A percentile compares a stretch with the other conserved stretches of the same genome.
phyloP scores from a whole-genome alignment of 1,284 basidiomycete species.

The Grifola frondosa region DNA sequence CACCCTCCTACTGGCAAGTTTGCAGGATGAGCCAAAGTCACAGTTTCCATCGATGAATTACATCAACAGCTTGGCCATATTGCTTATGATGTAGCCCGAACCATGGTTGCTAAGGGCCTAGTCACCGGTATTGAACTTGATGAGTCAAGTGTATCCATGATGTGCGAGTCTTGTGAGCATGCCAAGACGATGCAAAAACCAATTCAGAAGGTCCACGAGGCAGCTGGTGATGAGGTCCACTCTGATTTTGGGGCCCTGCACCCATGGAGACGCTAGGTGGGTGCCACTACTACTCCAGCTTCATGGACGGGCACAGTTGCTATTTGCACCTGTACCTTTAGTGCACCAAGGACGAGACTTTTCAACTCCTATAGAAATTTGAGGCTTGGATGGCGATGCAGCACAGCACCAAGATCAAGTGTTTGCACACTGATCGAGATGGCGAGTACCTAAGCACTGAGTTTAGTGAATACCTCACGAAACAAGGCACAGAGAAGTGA shows the following conservation, averaged over 20 bases:
- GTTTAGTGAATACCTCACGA: slow-evolving; percentile 1
- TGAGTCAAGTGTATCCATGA: not conserved
- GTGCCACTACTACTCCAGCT: slow-evolving; percentile 19
- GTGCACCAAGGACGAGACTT: slow-evolving; percentile 22
- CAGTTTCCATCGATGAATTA: slow-evolving; percentile 1
- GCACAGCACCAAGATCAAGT: slow-evolving; percentile 27
- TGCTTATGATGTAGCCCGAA: not conserved
- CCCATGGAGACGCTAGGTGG: slow-evolving; percentile 8
- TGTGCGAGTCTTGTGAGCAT: slow-evolving; percentile 21
- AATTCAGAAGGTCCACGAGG: slow-evolving; percentile 17
- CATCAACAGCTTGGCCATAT: slow-evolving; percentile 9
- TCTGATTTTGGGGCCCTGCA: slow-evolving; percentile 25
- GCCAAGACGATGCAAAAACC: slow-evolving; percentile 20
- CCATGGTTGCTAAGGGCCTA: slow-evolving; percentile 5
- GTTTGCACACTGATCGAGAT: slow-evolving; percentile 33
- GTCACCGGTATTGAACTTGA: slow-evolving; percentile 7
- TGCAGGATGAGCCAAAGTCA: not conserved
- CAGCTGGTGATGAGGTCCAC: slow-evolving; percentile 22
- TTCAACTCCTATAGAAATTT: slow-evolving; percentile 14
- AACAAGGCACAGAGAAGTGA: slow-evolving; percentile 5
- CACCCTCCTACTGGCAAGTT: not conserved
- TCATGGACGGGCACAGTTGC: slow-evolving; percentile 23
- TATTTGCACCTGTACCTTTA: slow-evolving; percentile 7
- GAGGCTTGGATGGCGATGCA: slow-evolving; percentile 19
- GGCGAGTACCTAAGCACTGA: slow-evolving; percentile 7